These are phyloP conservation scores for Pseudonitzschia multiseries DNA, from an alignment of 108 stramenopile species.

Conservation along the genomic window DNA sequence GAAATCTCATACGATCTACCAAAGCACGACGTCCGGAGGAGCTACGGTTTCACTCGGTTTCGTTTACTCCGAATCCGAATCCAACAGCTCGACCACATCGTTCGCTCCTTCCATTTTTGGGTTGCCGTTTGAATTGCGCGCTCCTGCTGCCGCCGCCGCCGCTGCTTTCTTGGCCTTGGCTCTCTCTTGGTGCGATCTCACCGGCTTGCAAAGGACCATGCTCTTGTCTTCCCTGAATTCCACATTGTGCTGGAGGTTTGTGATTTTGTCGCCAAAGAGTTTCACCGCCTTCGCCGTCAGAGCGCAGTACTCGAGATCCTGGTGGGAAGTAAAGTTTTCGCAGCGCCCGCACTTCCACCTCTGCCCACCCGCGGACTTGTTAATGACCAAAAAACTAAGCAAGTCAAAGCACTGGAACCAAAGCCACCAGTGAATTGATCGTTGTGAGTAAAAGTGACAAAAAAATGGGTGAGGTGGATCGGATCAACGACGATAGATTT, in stretches of 20 bases:
- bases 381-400: conserved; percentile 48
- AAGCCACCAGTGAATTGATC: not conserved
- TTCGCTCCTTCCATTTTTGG: not conserved
- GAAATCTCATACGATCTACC: too few relatives aligned
- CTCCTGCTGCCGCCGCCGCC: not conserved
- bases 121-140: not conserved
- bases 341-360: conserved; percentile 72
- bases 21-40: too few relatives aligned
- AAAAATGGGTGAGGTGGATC: not conserved
- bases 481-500: not conserved
- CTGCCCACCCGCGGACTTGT: conserved; percentile 52
- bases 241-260: conserved; percentile 25
- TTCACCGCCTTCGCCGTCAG: conserved; percentile 26
- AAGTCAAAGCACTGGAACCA: conserved; percentile 67
- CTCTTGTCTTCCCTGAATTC: conserved; percentile 27
- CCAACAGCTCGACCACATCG: conserved; percentile 3
- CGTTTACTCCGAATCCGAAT: conserved; percentile 12
- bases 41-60: too few relatives aligned
- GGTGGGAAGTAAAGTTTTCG: conserved; percentile 29
- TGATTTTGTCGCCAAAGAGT: conserved; percentile 22
- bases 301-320: conserved; percentile 37
- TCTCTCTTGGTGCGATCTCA: not conserved
- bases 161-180: not conserved
- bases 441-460: not conserved
- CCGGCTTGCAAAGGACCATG: conserved; percentile 5